These are phyloP conservation scores for Trametes coccinea DNA, from an alignment of 768 basidiomycete species.

Conservation along the genomic window DNA sequence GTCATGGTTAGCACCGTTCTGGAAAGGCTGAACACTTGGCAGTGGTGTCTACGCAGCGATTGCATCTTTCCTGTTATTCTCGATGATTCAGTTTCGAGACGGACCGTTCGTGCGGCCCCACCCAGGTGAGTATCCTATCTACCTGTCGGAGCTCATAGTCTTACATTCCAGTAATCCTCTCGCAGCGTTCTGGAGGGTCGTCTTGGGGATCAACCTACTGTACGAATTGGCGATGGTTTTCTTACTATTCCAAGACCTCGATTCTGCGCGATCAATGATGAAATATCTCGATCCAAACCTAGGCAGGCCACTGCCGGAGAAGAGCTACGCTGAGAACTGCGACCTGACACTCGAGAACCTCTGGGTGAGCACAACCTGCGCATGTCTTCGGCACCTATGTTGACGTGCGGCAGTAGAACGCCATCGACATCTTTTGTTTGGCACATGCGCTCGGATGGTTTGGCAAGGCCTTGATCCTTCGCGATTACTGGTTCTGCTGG, in stretches of 20 bases:
- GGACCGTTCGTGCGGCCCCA: slow-evolving; percentile 88
- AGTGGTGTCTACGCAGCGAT: slow-evolving; percentile 80
- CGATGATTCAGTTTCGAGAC: slow-evolving; percentile 87
- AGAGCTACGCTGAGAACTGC: slow-evolving; percentile 85
- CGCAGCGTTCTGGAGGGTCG: slow-evolving; percentile 75
- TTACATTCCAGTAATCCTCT: not conserved
- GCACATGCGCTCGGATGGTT: slow-evolving; percentile 90
- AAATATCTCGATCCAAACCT: slow-evolving; percentile 71
- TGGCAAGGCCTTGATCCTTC: slow-evolving; percentile 85
- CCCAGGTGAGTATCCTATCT: slow-evolving; percentile 40
- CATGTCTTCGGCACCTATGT: not conserved
- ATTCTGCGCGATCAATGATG: slow-evolving; percentile 78
- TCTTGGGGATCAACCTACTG: slow-evolving; percentile 78
- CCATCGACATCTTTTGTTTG: slow-evolving; percentile 83
- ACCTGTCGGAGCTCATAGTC: too few relatives aligned
- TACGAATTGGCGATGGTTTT: slow-evolving; percentile 85
- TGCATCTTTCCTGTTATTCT: slow-evolving; percentile 74
- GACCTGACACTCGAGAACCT: slow-evolving; percentile 58
- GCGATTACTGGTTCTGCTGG: slow-evolving; percentile 96
- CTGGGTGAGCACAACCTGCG: slow-evolving; percentile 52
- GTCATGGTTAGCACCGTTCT: not conserved
- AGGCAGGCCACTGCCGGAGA: slow-evolving; percentile 75
- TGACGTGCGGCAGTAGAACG: slow-evolving; percentile 48
- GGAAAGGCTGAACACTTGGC: not conserved
- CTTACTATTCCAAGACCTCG: slow-evolving; percentile 81